These are phyloP conservation scores for Nakazawaea peltata DNA, from an alignment of 805 yeast species.

Conservation along the genomic window DNA sequence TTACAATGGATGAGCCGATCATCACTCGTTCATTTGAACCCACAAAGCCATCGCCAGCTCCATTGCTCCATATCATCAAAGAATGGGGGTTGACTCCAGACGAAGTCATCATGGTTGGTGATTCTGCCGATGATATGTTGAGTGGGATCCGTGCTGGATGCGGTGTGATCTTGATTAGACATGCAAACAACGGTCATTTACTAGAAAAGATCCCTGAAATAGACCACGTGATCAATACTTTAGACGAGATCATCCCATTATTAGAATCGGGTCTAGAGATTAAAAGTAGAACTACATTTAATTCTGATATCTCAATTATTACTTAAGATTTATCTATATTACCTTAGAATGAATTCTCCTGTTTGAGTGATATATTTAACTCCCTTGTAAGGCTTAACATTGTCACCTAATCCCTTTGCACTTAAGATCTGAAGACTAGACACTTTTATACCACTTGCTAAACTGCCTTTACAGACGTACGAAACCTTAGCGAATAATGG, in stretches of 20 bases:
- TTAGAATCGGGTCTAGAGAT: constrained; percentile 26
- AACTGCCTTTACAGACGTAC: constrained; percentile 56
- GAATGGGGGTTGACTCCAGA: constrained; percentile 38
- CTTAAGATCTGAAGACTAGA: constrained; percentile 51
- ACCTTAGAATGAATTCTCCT: constrained; percentile 46
- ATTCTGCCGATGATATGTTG: constrained; percentile 60
- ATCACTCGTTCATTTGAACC: constrained; percentile 60
- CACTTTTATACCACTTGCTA: constrained; percentile 72
- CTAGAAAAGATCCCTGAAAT: constrained; percentile 26
- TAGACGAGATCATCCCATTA: constrained; percentile 28
- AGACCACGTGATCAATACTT: constrained; percentile 24
- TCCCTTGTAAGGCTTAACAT: constrained; percentile 80
- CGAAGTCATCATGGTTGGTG: constrained; percentile 63
- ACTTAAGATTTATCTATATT: no score
- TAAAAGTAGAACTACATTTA: constrained; percentile 7
- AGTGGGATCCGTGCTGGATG: constrained; percentile 62
- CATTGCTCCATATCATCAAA: constrained; percentile 47
- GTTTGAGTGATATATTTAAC: constrained; percentile 71
- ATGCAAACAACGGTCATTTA: constrained; percentile 40
- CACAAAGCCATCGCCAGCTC: constrained; percentile 62
- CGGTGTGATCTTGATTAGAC: constrained; percentile 43
- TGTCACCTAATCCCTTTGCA: constrained; percentile 49
- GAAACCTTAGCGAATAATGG: constrained; percentile 41
- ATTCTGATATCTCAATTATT: not conserved
- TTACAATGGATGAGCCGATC: constrained; percentile 37